phyloP scores from a whole-genome alignment of 2,329 filamentous ascomycete genomes.

The Talaromyces amestolkiae region DNA sequence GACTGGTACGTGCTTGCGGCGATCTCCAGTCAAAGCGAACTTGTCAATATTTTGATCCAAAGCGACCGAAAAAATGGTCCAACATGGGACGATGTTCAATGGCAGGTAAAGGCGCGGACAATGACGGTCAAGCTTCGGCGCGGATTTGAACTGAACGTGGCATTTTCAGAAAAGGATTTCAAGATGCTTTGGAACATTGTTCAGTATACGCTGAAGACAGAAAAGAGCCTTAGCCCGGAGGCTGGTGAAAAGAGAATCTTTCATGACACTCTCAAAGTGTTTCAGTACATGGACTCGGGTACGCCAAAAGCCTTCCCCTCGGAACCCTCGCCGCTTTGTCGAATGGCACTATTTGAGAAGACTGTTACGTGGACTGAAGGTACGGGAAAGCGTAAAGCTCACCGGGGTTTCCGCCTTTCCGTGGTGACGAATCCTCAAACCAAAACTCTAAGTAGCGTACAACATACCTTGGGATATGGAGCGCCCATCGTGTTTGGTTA shows the following conservation, averaged over 20 bases:
- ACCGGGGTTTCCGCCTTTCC: conserved; percentile 75
- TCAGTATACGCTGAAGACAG: conserved; percentile 76
- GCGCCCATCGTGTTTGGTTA: conserved; percentile 75
- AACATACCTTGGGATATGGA: conserved; percentile 64
- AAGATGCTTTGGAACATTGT: conserved; percentile 77
- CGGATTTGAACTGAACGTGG: conserved; percentile 69
- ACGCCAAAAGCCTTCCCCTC: conserved; percentile 72
- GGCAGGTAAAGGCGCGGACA: conserved; percentile 66
- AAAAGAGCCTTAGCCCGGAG: conserved; percentile 66
- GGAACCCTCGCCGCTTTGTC: conserved; percentile 69
- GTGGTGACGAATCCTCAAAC: conserved; percentile 74
- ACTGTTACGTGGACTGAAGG: conserved; percentile 67
- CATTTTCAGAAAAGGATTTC: conserved; percentile 74
- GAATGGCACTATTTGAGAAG: conserved; percentile 72
- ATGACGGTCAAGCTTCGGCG: conserved; percentile 71
- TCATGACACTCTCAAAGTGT: conserved; percentile 66
- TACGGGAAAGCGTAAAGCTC: conserved; percentile 67
- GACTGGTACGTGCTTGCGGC: conserved; percentile 70
- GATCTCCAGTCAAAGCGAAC: conserved; percentile 75
- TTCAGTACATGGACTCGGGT: conserved; percentile 76
- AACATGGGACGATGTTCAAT: conserved; percentile 78
- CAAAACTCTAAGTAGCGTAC: conserved; percentile 73
- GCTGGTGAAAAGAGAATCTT: conserved; percentile 69
- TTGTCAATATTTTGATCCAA: conserved; percentile 72
- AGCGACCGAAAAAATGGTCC: conserved; percentile 65